A percentile compares a stretch with the other conserved stretches of the same genome.
Conservation (phyloP, 148 eudicot species). For the Heliosperma pusillum region DNA sequence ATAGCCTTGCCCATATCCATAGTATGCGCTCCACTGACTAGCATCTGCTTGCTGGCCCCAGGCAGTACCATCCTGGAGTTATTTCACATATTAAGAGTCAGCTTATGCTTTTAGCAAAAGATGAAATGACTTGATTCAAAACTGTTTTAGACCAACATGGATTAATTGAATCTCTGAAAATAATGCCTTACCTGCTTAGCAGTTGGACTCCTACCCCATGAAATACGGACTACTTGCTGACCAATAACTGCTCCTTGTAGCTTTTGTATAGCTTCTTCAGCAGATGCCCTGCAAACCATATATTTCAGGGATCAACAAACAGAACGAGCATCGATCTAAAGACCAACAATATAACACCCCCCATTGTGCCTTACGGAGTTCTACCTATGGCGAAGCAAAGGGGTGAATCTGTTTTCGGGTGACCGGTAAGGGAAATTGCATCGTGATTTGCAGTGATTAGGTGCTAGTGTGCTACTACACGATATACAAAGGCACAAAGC, state of each 20-base stretch:
- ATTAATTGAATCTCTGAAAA: background rate
- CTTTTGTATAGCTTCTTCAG: slow-evolving; percentile 91
- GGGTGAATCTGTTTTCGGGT: background rate
- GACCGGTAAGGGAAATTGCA: background rate
- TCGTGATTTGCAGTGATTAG: background rate
- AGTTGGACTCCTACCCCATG: slow-evolving; percentile 84
- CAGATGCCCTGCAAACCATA: slow-evolving; percentile 59
- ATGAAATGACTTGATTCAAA: background rate
- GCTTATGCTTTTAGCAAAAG: slow-evolving; percentile 2
- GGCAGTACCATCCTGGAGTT: slow-evolving; percentile 52
- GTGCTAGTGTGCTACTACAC: background rate
- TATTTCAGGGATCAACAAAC: background rate
- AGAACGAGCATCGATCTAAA: background rate
- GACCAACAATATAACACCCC: background rate
- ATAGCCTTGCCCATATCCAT: slow-evolving; percentile 94
- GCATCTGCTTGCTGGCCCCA: slow-evolving; percentile 94
- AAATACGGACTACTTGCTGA: slow-evolving; percentile 84
- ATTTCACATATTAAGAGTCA: background rate
- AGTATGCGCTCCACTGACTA: slow-evolving; percentile 82
- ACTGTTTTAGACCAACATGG: background rate
- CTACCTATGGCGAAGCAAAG: background rate
- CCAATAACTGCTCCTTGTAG: slow-evolving; percentile 82
- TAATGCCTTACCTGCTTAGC: slow-evolving; percentile 63
- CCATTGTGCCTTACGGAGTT: background rate
- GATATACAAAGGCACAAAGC: background rate